Base-by-base conservation (phyloP, 768 basidiomycete genomes). In the Mrakia blollopis region DNA sequence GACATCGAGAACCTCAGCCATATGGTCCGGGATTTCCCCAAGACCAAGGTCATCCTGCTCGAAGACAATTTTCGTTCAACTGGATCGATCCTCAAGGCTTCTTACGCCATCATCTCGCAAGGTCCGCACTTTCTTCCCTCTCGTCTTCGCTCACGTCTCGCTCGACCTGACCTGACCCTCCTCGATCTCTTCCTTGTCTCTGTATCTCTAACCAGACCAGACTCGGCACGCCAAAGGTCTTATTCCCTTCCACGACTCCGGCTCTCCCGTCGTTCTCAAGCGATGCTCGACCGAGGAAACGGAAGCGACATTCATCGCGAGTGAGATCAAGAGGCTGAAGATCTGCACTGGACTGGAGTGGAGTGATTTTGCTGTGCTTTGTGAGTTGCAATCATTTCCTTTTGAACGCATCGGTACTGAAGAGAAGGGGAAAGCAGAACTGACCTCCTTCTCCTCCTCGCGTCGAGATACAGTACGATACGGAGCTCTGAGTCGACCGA, bases 21-120 rank as follows among this genome's bases (percentile, higher is more conserved):
- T 78, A 94, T 94, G 93, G 84, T 86, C 47, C 83, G 85, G 83
- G 92, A 92, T 79, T 93, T 93, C 81, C 83, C 86, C 0, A 83
- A 85, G 0, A 89, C 89, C 0, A 79, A 85, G 77, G 90, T 92
- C 80, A 88, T 96, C 61, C 87, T 91, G 60, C 85, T 95, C 10
- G 92, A 94, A 81, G 86, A 92, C 81, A 94, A 94, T 81, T 96
- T 94, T 83, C 89, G 94, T 14, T 93, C 92, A 0, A 93, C 92
- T 0, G 89, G 86, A 0, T 86, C 89, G 0, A 94, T 96, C 74
- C 84, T 96, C 9, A 86, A 87, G 2, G 87, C 89, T 4, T 91
- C 91, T 72, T 81, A 92, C 9, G 91, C 91, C 1, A 89, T 96
- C 77, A 89, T 94, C n/a, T 85, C 89, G 0, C 90, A 94, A 89